Evolutionary conservation across 192 early-diverging fungal species (phyloP), one percentile per base, ranked within the genome.

Genomic region (Gryganskiella cystojenkinii): DNA sequence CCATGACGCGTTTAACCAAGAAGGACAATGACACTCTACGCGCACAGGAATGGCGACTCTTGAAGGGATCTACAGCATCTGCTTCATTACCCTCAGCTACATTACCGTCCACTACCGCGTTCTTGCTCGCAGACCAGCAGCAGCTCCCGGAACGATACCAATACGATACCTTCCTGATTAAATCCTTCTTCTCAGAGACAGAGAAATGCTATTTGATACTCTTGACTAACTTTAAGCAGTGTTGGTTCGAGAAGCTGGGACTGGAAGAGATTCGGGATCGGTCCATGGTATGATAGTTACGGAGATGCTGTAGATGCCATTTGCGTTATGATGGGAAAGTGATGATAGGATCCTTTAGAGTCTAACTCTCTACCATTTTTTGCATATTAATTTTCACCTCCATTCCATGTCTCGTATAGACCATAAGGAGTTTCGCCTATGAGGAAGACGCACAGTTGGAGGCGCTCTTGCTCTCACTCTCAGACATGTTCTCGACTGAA

Each of bases 391-490:
- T 46, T 35, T n/a, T 63, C n/a, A 51, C 15, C 46, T 37, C 37
- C 15, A 27, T 13, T 9, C 15, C 13, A 13, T 5, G 37, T 40
- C 13, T 5, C 30, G 7, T 11, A 13, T 44, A 65, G 63, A 52
- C 25, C 2, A 65, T 65, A 22, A 52, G 24, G 27, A 65, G 74
- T 60, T 78, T 78, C 63, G 74, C 65, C 1, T 60, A 78, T 25
- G 74, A 78, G 27, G 74, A 78, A 44, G 74, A 78, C 24, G 51
- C 74, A 0, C 74, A 78, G 49, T 15, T 78, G 11, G 74, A 78
- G 34, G 74, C 74, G 15, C 47, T 78, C 4, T 35, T 78, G 8
- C 24, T 64, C 3, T 78, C 74, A 8, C 11, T 78, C 20, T 68
- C 74, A 0, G 47, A 60, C 27, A 64, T 69, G 28, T 69, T 78